Base-by-base conservation (phyloP, 768 basidiomycete genomes). In the Flagelloscypha sp. region DNA sequence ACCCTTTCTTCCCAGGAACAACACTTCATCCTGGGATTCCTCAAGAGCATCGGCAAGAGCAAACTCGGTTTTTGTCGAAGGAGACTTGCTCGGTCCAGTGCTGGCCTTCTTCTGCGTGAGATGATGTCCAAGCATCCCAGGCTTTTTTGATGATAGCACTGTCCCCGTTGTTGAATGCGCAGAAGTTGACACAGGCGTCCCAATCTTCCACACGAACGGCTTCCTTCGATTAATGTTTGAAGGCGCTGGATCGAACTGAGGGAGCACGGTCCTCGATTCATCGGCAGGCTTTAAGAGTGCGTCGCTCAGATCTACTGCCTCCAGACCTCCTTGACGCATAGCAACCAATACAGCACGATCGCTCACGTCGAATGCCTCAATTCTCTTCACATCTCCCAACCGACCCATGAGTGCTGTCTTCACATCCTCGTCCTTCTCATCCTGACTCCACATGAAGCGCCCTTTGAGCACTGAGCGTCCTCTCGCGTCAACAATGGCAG, bases 131-230 rank as follows among this genome's bases (percentile, higher is more conserved):
- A n/a, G n/a, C n/a, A n/a, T n/a, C 7, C 59, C 53, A 49, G 65
- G 69, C 25, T 48, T 45, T 39, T 63, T 68, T 12, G 61, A 56
- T 16, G 66, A 56, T 4, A 69, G 51, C 11, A 68, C 52, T 22
- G 65, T 60, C 9, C 62, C 51, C 4, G 61, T 52, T 1, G 57
- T 55, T n/a, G n/a, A n/a, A n/a, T n/a, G n/a, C 2, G 62, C 46
- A 1, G 66, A 59, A 12, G 68, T 50, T 20, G 68, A 55, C 7
- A 85, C 60, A 1, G 83, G 80, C 8, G 76, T 77, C 18, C 86
- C 86, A 35, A 86, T 86, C 55, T 70, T 81, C 86, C 86, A 90
- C 4, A 86, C 74, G 49, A 79, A 90, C 3, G 85, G 76, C 5
- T 66, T 71, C 9, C 86, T 72, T 32, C 86, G 66, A 50, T 78